These are phyloP conservation scores for Pichia membranifaciens DNA, from an alignment of 805 yeast genomes.

Conservation along the genomic window DNA sequence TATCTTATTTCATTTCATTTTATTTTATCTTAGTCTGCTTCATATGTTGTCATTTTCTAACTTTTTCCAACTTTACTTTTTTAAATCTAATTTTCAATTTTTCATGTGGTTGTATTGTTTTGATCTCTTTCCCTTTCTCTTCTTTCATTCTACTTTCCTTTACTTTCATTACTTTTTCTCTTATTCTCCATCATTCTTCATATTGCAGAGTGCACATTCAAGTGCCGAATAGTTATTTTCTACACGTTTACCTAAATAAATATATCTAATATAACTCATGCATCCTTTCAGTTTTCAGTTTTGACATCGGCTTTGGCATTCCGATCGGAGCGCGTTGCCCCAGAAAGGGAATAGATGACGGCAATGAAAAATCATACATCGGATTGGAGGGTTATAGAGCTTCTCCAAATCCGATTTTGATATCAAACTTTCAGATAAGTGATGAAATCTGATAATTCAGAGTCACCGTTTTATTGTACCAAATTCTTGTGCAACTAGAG, in stretches of 20 bases:
- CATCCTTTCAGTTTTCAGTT: neutral
- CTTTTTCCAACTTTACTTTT: neutral
- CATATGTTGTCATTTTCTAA: neutral
- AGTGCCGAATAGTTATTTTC: neutral
- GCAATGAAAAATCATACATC: too few species aligned
- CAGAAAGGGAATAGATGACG: too few species aligned
- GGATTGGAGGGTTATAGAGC: too few species aligned
- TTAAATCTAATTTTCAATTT: neutral
- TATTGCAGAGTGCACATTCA: neutral
- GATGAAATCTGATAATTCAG: too few species aligned
- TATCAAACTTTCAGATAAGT: too few species aligned
- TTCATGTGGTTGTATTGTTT: neutral
- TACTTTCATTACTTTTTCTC: neutral
- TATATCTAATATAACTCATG: neutral
- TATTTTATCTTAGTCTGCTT: neutral
- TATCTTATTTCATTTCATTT: neutral
- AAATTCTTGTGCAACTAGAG: too few species aligned
- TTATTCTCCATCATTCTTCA: neutral
- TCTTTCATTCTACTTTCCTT: neutral
- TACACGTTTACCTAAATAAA: slow-evolving; percentile 2
- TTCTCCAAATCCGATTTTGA: too few species aligned
- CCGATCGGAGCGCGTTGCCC: too few species aligned
- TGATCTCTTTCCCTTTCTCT: neutral
- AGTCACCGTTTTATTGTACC: too few species aligned
- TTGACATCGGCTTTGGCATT: too few species aligned